Base-by-base conservation (phyloP, 2,329 filamentous ascomycete genomes). In the Plectosphaerella plurivora region DNA sequence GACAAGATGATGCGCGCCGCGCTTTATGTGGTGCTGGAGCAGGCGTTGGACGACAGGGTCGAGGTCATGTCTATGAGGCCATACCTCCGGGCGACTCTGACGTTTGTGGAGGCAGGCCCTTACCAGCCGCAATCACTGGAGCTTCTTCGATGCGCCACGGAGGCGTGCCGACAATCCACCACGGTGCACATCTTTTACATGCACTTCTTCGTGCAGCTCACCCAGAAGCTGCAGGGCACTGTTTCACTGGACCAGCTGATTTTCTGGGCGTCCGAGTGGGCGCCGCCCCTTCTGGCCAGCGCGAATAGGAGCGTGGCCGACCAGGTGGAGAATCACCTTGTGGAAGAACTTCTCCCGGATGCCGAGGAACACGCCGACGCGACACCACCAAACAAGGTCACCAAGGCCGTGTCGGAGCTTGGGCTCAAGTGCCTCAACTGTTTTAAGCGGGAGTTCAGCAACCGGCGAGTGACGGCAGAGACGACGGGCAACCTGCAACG, bases 161-260 rank as follows among this genome's bases (percentile, higher is more conserved):
- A 10, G n/a, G 16, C 41, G 41, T 18, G 3, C 41, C 16, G n/a
- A n/a, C n/a, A 44, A 20, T 18, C 41, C 3, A 18, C n/a, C 15
- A 18, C 65, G 2, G 80, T 84, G 55, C 78, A 75, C 1, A 65
- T 65, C 28, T 68, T 68, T 3, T 82, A 81, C 53, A 63, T 82
- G 42, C 69, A 73, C 1, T 77, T 82, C 50, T 67, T 67, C 60
- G 11, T 7, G 41, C 4, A 18, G 16, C 10, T 52, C 45, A 35
- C 48, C 37, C 25, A 35, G 35, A 47, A 57, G 9, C 57, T 60
- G 4, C 8, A 33, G 28, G 28, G 11, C 11, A 12, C 8, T 9
- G 28, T 33, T 33, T 8, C 11, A 9, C 28, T 12, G 28, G 28
- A 33, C 4, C 4, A 33, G 28, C 28, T 33, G 28, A 33, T 33